Percentiles rank a stretch among this genome's conserved stretches.
These are phyloP conservation scores for Ceratocystiopsis minuta DNA, from an alignment of 2,329 filamentous ascomycete species.

Conservation along the genomic window DNA sequence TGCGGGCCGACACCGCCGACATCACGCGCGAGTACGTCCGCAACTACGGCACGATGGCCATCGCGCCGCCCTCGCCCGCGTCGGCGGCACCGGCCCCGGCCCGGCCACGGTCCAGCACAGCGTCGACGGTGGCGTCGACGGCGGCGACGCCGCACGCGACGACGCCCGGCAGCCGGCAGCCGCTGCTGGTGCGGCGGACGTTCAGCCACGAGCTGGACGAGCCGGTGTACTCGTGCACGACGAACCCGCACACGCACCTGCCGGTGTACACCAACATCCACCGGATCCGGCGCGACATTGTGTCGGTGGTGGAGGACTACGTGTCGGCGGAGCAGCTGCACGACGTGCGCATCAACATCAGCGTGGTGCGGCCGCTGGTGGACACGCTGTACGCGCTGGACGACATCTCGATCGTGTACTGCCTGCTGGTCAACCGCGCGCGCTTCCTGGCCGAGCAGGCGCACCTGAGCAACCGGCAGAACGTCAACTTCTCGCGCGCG, in stretches of 20 bases:
- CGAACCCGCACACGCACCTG: constrained; percentile 42
- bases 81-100: background rate
- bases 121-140: background rate
- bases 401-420: constrained; percentile 73
- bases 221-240: constrained; percentile 32
- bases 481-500: constrained; percentile 61
- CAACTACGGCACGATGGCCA: background rate
- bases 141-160: background rate
- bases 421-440: constrained; percentile 62
- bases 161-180: constrained; percentile 6
- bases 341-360: constrained; percentile 65
- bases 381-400: constrained; percentile 64
- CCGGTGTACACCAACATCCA: constrained; percentile 67
- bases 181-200: constrained; percentile 14
- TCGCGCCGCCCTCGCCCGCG: background rate
- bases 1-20: too few relatives aligned
- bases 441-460: constrained; percentile 66
- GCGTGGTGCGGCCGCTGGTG: constrained; percentile 65
- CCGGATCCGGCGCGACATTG: constrained; percentile 45
- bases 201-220: constrained; percentile 21
- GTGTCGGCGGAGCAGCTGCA: constrained; percentile 57
- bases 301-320: constrained; percentile 43
- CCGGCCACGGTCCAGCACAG: background rate
- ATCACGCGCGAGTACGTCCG: too few relatives aligned
- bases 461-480: constrained; percentile 59